A percentile compares a stretch with the other conserved stretches of the same genome.
These are phyloP conservation scores for Rhizopus arrhizus DNA, from an alignment of 371 early-diverging fungal species.

Conservation along the genomic window DNA sequence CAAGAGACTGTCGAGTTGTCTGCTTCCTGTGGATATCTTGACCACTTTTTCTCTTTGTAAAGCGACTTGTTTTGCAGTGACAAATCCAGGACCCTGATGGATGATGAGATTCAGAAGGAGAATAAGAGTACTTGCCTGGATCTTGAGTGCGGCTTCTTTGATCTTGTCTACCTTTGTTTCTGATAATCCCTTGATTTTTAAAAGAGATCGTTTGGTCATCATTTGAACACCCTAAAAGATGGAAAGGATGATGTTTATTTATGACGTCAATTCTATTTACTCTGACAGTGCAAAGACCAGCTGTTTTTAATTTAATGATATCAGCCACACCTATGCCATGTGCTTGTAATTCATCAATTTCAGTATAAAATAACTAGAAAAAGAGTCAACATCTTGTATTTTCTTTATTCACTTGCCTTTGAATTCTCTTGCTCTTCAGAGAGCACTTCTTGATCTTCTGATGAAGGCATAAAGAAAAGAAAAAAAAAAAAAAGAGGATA, in stretches of 20 bases:
- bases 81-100: conserved; percentile 61
- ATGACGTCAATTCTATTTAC: conserved; percentile 9
- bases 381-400: conserved; percentile 10
- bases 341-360: conserved; percentile 53
- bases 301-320: conserved; percentile 79
- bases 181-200: conserved; percentile 81
- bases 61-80: conserved; percentile 86
- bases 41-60: conserved; percentile 79
- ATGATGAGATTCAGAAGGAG: not conserved
- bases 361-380: conserved; percentile 48
- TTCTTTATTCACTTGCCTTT: not conserved
- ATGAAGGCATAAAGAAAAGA: conserved; percentile 22
- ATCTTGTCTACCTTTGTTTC: conserved; percentile 90
- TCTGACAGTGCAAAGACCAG: conserved; percentile 80
- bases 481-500: conserved; percentile 6
- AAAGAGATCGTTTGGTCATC: conserved; percentile 70
- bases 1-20: conserved; percentile 86
- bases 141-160: conserved; percentile 71
- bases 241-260: not conserved
- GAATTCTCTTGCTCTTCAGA: not conserved
- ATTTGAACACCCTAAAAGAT: conserved; percentile 74
- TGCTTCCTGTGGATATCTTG: conserved; percentile 86
- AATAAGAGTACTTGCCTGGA: conserved; percentile 34
- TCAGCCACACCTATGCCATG: conserved; percentile 79
- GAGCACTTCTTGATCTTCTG: conserved; percentile 10